A percentile compares a stretch with the other conserved stretches of the same genome.
Evolutionary conservation across 1,284 basidiomycete genomes (phyloP).

Genomic region (Ceratobasidium sp.): DNA sequence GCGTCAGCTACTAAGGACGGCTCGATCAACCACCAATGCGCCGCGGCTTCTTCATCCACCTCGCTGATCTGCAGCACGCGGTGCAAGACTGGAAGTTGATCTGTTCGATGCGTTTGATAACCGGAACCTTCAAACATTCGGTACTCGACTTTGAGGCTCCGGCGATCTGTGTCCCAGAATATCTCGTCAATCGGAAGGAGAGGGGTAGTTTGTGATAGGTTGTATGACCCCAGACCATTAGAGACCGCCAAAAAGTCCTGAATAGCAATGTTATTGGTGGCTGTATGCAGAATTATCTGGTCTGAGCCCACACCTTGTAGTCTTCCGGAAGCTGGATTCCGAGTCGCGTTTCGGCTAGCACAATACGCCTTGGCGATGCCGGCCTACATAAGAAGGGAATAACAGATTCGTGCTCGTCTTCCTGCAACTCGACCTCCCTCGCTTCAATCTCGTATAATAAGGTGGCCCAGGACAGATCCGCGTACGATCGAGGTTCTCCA

Average conservation of each 20-base stretch:
- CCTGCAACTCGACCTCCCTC: background rate
- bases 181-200: slow-evolving; percentile 16
- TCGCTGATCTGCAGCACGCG: slow-evolving; percentile 17
- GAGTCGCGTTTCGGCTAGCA: background rate
- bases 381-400: slow-evolving; percentile 6
- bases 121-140: slow-evolving; percentile 8
- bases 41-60: background rate
- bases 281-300: background rate
- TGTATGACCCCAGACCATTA: slow-evolving; percentile 12
- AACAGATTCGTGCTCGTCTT: background rate
- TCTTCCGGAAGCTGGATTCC: slow-evolving; percentile 8
- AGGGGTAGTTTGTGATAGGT: slow-evolving; percentile 11
- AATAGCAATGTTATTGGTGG: background rate
- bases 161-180: slow-evolving; percentile 12
- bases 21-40: slow-evolving; percentile 14
- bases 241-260: slow-evolving; percentile 16
- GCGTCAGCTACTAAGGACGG: background rate
- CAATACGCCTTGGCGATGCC: background rate
- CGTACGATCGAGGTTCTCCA: slow-evolving; percentile 1
- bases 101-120: no score
- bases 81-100: background rate
- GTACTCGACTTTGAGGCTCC: slow-evolving; percentile 2
- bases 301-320: slow-evolving; percentile 1
- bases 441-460: slow-evolving; percentile 1
- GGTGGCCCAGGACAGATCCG: slow-evolving; percentile 5